These are phyloP conservation scores for Thelonectria discophora DNA, from an alignment of 2,329 filamentous ascomycete genomes.

Conservation along the genomic window DNA sequence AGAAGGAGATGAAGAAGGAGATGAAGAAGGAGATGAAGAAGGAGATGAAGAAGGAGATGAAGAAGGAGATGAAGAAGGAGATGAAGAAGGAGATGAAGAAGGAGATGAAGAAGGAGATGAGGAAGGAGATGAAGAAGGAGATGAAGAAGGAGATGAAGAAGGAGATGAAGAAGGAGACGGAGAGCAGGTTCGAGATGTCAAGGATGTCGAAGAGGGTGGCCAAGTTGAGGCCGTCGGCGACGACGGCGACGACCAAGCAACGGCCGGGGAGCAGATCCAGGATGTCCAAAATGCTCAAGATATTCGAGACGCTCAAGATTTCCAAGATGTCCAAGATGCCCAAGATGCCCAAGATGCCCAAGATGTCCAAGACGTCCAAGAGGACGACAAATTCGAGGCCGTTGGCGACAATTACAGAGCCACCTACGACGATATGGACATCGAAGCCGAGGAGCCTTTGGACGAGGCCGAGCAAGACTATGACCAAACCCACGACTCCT, in stretches of 20 bases:
- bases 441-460: no score
- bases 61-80: not conserved
- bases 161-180: not conserved
- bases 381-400: not conserved
- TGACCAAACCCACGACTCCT: no score
- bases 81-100: not conserved
- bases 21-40: not conserved
- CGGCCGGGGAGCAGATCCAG: no score
- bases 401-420: no score
- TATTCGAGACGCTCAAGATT: no score
- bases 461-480: no score
- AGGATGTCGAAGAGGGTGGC: not conserved
- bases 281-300: not conserved
- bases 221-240: not conserved
- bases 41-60: not conserved
- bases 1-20: not conserved
- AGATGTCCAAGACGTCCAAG: not conserved
- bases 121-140: not conserved
- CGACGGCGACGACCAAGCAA: no score
- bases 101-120: not conserved
- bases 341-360: not conserved
- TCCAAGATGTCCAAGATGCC: not conserved
- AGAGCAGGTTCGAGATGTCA: not conserved
- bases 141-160: not conserved
- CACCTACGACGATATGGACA: no score